Conservation (phyloP, 805 yeast genomes). For the Debaryomyces castellii region DNA sequence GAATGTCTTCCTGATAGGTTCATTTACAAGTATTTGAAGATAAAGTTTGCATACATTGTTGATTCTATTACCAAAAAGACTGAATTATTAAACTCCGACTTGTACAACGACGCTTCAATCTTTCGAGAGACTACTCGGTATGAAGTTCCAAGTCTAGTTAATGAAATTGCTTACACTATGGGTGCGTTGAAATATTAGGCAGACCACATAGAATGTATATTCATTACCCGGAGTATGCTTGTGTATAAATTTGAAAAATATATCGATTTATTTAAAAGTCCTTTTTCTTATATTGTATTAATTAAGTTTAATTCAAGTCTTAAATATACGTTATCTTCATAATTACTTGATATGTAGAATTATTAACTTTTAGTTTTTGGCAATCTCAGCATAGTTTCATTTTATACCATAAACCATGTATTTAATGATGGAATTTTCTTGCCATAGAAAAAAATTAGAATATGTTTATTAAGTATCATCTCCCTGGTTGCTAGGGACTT, state of each 20-base stretch:
- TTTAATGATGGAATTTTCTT: conserved; percentile 45
- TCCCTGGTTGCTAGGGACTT: conserved; percentile 7
- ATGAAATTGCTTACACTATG: conserved; percentile 25
- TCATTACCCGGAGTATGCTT: background rate
- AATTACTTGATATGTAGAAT: background rate
- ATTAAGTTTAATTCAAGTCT: background rate
- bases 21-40: conserved; percentile 30
- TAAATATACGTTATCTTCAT: background rate
- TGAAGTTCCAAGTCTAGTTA: conserved; percentile 36
- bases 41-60: conserved; percentile 28
- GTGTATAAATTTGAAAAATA: background rate
- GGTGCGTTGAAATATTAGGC: conserved; percentile 11
- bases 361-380: conserved; percentile 18
- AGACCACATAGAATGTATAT: too few relatives aligned
- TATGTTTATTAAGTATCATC: conserved; percentile 25
- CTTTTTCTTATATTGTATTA: background rate
- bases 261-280: background rate
- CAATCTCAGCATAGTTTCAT: conserved; percentile 50
- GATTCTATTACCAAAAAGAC: conserved; percentile 6
- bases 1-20: conserved; percentile 42
- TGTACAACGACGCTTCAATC: background rate
- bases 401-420: conserved; percentile 29
- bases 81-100: background rate
- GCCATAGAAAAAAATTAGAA: conserved; percentile 31
- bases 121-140: conserved; percentile 23